These are phyloP conservation scores for Diaporthe sp. DNA, from an alignment of 2,329 filamentous ascomycete species.

Conservation along the genomic window DNA sequence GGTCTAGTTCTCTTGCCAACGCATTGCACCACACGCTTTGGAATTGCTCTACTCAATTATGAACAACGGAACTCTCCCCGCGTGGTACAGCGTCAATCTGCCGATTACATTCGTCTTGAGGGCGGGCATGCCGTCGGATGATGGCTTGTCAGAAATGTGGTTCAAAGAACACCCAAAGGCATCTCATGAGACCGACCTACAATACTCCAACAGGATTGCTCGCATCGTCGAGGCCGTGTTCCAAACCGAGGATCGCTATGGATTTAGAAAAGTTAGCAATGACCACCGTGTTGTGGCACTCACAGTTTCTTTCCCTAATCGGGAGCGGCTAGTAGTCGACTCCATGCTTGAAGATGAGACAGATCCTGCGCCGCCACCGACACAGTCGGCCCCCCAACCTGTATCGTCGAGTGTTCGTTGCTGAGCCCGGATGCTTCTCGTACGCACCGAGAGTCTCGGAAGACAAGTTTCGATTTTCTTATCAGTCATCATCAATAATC, in stretches of 20 bases:
- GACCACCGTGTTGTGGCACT: neutral
- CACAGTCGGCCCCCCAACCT: neutral
- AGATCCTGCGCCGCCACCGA: neutral
- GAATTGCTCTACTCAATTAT: neutral
- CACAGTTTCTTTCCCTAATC: neutral
- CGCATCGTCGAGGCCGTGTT: neutral
- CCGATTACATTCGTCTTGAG: neutral
- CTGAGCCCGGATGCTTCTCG: neutral
- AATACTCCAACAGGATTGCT: neutral
- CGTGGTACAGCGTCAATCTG: neutral
- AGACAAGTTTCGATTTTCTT: neutral
- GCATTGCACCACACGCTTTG: neutral
- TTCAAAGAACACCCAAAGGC: neutral
- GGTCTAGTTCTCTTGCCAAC: neutral
- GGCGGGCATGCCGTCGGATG: conserved; percentile 12
- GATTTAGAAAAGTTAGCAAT: neutral
- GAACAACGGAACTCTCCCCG: conserved; percentile 2
- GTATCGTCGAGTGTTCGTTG: neutral
- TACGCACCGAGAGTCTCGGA: neutral
- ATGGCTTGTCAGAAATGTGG: conserved; percentile 23
- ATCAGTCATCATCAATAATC: neutral
- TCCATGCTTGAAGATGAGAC: neutral
- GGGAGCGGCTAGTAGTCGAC: too few relatives aligned
- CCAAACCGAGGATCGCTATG: neutral
- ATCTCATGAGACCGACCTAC: neutral